Evolutionary conservation across 257 asterid species (phyloP).

Genomic region (Rubia yunnanensis): DNA sequence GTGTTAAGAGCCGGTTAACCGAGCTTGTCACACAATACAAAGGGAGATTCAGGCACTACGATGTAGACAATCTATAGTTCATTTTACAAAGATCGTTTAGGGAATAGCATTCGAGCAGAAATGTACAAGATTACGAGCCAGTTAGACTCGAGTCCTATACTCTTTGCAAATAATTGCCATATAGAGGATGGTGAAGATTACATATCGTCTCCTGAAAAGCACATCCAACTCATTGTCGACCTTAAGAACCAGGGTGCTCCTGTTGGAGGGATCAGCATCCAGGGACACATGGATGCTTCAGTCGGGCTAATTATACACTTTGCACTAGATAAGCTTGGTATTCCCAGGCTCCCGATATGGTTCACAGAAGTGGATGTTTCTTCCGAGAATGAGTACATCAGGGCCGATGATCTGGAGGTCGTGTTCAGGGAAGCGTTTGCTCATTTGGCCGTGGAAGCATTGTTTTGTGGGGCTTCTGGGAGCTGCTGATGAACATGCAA

Average conservation of each 20-base stretch:
- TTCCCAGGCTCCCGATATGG: constrained; percentile 85
- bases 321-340: constrained; percentile 60
- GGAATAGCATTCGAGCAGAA: constrained; percentile 44
- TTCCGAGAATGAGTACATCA: constrained; percentile 46
- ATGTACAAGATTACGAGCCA: constrained; percentile 76
- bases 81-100: constrained; percentile 69
- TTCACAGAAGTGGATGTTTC: constrained; percentile 84
- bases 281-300: constrained; percentile 74
- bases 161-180: constrained; percentile 76
- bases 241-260: constrained; percentile 77
- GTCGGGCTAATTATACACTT: constrained; percentile 69
- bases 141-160: constrained; percentile 54
- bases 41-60: constrained; percentile 72
- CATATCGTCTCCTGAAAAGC: constrained; percentile 62
- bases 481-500: constrained; percentile 68
- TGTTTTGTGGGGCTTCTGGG: constrained; percentile 93
- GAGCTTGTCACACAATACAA: constrained; percentile 68
- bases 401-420: constrained; percentile 85
- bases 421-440: constrained; percentile 87
- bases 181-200: constrained; percentile 66
- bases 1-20: constrained; percentile 57
- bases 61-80: constrained; percentile 85
- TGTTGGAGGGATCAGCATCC: constrained; percentile 87
- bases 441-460: constrained; percentile 90
- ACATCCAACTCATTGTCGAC: constrained; percentile 58